Evolutionary conservation across 352 stramenopile species (phyloP), one percentile per base, ranked within the genome.

Genomic region (Globisporangium apiculatum): DNA sequence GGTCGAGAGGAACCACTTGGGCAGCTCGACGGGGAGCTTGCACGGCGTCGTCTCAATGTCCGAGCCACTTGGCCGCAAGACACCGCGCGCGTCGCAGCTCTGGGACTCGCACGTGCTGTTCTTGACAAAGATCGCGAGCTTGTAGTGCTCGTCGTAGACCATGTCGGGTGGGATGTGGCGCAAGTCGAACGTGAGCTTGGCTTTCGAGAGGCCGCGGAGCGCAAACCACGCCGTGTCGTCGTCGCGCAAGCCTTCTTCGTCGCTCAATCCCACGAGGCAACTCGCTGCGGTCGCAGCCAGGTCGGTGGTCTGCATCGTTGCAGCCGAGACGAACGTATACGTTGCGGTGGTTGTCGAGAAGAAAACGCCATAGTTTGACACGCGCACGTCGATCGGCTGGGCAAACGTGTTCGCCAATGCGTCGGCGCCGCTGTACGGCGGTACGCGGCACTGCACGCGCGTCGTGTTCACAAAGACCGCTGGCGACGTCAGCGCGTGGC

Each of bases 121-220:
- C 42, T 82, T 79, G 0, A 98, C 85, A 55, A 97, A 98, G 35
- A 99, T 83, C n/a, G 91, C 94, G 59, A 99, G 74, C 24, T 89
- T 94, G 71, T 91, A 98, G 71, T 99, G 95, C 66, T 98, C 89
- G 54, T 96, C 80, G 66, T 98, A 99, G 12, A 95, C 66, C 53
- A 99, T 69, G 54, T 96, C 73, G 0, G 61, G 64, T 10, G 96
- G 93, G 11, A 99, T 62, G 55, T 98, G 90, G 17, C 78, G 74
- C 52, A 98, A 97, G 58, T 99, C 94, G 60, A 98, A 98, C 24
- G 81, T 93, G 2, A 99, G 50, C 62, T 94, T 87, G 1, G 95
- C 92, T 43, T 94, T 90, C n/a, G 92, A 89, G 53, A 98, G 81
- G 4, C 90, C 94, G 6, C 79, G 80, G 7, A 98, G 65, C 11